Evolutionary conservation across 495 filamentous ascomycete species (phyloP).

Genomic region (Podospora australis): DNA sequence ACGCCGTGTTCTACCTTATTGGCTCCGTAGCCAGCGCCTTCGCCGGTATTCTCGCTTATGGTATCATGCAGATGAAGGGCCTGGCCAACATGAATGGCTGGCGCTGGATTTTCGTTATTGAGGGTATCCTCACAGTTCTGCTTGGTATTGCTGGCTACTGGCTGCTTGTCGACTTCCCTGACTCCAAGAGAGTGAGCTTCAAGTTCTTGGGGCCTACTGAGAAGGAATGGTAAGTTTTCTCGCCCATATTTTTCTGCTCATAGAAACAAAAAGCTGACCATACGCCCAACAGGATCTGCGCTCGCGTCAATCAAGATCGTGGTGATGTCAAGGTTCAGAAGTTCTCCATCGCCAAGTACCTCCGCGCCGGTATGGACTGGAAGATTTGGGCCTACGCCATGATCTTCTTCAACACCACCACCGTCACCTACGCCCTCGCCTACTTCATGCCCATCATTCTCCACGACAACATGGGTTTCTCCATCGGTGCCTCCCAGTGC

Average conservation of each 20-base stretch:
- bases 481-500: constrained; percentile 50
- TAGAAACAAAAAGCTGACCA: constrained; percentile 1
- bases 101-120: constrained; percentile 61
- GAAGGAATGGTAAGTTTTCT: constrained; percentile 33
- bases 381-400: constrained; percentile 60
- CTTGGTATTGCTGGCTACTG: constrained; percentile 44
- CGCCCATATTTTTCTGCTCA: background rate
- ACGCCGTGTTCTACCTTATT: constrained; percentile 58
- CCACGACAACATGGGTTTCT: constrained; percentile 50
- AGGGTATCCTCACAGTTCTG: constrained; percentile 45
- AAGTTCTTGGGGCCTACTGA: constrained; percentile 44
- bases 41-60: constrained; percentile 58
- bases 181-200: constrained; percentile 46
- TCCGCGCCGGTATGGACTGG: constrained; percentile 41
- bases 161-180: constrained; percentile 57
- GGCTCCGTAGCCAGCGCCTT: constrained; percentile 56
- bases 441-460: constrained; percentile 67
- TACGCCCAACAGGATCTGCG: no score
- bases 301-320: constrained; percentile 53
- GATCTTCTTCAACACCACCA: constrained; percentile 54
- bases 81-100: constrained; percentile 47
- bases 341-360: constrained; percentile 46
- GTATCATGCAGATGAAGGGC: constrained; percentile 54
- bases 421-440: constrained; percentile 56
- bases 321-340: constrained; percentile 45